phyloP scores from a whole-genome alignment of 225 moss, liverwort and hornwort species.

The Neckera pumila region DNA sequence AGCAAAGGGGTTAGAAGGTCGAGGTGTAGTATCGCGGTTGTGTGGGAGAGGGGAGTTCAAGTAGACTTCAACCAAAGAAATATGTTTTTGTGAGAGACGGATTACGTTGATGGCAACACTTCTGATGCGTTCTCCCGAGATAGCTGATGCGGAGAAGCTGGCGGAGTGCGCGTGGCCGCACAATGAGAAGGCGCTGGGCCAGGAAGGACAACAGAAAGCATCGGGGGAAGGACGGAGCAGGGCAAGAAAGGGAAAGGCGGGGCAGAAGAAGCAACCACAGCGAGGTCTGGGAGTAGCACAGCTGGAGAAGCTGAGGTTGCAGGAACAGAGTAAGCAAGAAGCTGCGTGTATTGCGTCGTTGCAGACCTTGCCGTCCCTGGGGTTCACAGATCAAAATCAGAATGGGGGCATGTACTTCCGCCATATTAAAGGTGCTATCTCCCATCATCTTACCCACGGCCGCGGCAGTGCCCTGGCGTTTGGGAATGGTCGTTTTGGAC shows the following conservation, averaged over 20 bases:
- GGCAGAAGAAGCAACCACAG: constrained; percentile 87
- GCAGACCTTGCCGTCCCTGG: constrained; percentile 31
- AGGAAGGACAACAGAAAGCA: constrained; percentile 10
- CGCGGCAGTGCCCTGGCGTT: constrained; percentile 19
- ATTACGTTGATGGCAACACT: constrained; percentile 51
- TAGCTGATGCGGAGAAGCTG: constrained; percentile 61
- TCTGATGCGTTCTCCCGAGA: constrained; percentile 67
- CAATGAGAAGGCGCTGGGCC: constrained; percentile 13
- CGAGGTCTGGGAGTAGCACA: constrained; percentile 95
- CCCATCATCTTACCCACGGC: constrained; percentile 12
- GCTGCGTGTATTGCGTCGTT: constrained; percentile 43
- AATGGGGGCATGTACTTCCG: constrained; percentile 37
- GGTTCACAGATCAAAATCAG: constrained; percentile 45
- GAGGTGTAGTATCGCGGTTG: neutral
- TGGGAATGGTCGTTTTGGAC: constrained; percentile 26
- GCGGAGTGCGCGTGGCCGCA: constrained; percentile 23
- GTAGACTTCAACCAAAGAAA: neutral
- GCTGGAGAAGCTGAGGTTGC: constrained; percentile 91
- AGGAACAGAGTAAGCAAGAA: constrained; percentile 79
- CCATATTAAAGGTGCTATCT: constrained; percentile 24
- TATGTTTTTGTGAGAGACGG: neutral
- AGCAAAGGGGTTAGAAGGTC: neutral
- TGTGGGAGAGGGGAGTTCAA: neutral
- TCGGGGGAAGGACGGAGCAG: constrained; percentile 38
- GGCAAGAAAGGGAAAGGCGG: constrained; percentile 71